Evolutionary conservation across 202 grass and related monocot genomes (phyloP).

Genomic region (Bolboschoenoplectus hybrid): DNA sequence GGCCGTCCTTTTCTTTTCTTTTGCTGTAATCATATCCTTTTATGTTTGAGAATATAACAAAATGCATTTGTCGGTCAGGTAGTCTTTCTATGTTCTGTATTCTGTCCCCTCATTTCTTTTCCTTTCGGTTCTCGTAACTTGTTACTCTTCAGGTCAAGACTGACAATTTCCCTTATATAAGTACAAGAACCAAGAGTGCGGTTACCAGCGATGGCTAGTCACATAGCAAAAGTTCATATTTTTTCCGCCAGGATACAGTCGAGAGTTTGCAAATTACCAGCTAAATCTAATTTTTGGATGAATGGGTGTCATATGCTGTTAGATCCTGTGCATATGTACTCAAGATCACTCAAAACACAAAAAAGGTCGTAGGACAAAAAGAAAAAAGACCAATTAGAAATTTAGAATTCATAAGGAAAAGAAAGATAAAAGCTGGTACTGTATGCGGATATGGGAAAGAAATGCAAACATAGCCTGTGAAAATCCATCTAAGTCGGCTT

Average conservation of each 20-base stretch:
- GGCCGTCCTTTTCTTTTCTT: neutral
- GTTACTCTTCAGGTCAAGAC: neutral
- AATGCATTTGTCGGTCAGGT: slow-evolving; percentile 8
- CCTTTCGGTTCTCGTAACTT: neutral
- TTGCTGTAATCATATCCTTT: neutral
- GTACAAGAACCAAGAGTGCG: neutral
- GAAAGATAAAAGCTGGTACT: neutral
- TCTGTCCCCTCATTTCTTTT: neutral
- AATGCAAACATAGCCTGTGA: neutral
- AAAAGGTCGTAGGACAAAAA: neutral
- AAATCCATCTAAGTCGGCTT: neutral
- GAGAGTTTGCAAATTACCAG: neutral
- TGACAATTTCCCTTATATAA: neutral
- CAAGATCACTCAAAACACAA: neutral
- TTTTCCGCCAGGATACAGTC: neutral
- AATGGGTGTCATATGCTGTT: too few species aligned
- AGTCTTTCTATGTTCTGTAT: neutral
- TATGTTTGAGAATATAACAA: neutral
- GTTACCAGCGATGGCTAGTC: neutral
- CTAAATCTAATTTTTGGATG: too few species aligned
- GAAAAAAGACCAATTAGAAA: neutral
- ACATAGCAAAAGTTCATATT: neutral
- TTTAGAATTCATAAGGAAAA: neutral
- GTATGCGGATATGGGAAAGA: neutral
- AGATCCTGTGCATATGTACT: too few species aligned